Evolutionary conservation across 805 yeast genomes (phyloP), one percentile per base, ranked within the genome.

Genomic region (Myxozyma udenii): DNA sequence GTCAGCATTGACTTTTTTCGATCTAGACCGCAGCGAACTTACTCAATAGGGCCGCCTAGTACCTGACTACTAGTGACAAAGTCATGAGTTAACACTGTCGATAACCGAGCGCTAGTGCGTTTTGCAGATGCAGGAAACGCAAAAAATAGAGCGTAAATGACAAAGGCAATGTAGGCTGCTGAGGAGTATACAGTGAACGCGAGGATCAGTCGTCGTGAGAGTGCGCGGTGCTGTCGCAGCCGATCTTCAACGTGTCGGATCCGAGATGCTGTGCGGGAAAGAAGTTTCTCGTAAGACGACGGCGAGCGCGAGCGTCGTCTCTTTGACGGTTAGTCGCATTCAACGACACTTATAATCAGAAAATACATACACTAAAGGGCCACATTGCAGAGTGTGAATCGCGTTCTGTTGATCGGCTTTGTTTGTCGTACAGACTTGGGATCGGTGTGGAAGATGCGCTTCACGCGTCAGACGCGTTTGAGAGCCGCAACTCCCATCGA

Each of bases 231-330:
- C 12, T 46, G 37, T 16, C 25, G 44, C 2, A 59, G 44, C 19
- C 61, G 38, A 21, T 49, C 24, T 28, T 58, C 64, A 35, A 63
- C 56, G n/a, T 45, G 38, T 3, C 55, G 51, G 33, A 71, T 66
- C 51, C 65, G 52, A 14, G 61, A 41, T 5, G 69, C 57, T 14
- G 71, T 58, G 16, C 48, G 41, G 39, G 66, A 64, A 26, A 71
- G 65, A 42, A 65, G 68, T 53, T 64, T 61, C 52, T 71, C 74
- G 56, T 65, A 71, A 24, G 61, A 44, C 24, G 62, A 32, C 16
- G 62, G 53, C 45, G 60, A 47, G 19, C 48, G 47, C 19, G 62
- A 16, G 18, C 55, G 22, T 14, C 25, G 40, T 49, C 41, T 16
- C n/a, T 28, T 16, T 6, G 14, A 18, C 16, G 30, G 14, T 43